Percentiles rank a stretch among this genome's conserved stretches.
phyloP scores from a whole-genome alignment of 2,329 filamentous ascomycete genomes.

The Calonectria multiphialidica region DNA sequence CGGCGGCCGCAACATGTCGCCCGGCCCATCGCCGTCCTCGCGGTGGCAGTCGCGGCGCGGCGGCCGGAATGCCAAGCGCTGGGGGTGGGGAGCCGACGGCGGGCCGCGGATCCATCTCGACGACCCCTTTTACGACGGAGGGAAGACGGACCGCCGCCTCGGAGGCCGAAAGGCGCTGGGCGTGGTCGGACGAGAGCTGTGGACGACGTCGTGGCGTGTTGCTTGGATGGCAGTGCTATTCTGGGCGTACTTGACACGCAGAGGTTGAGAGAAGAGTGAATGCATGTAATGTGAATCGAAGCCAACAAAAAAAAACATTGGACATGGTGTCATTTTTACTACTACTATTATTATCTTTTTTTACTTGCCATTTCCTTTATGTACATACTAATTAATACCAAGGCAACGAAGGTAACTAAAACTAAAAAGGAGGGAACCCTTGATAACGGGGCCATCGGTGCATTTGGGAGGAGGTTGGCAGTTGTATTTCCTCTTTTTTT shows the following conservation, averaged over 20 bases:
- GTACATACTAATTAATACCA: slow-evolving; percentile 19
- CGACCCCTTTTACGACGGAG: slow-evolving; percentile 59
- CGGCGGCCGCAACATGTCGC: slow-evolving; percentile 35
- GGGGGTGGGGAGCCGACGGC: slow-evolving; percentile 59
- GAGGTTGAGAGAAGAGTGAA: slow-evolving; percentile 59
- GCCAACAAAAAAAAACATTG: neutral
- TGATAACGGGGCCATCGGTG: neutral
- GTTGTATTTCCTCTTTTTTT: neutral
- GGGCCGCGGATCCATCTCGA: slow-evolving; percentile 68
- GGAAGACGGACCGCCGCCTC: slow-evolving; percentile 36
- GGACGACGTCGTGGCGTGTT: slow-evolving; percentile 71
- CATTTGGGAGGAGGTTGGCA: neutral
- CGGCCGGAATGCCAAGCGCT: slow-evolving; percentile 44
- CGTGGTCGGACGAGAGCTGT: slow-evolving; percentile 70
- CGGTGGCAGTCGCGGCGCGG: slow-evolving; percentile 44
- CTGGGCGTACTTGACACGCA: slow-evolving; percentile 76
- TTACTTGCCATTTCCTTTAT: neutral
- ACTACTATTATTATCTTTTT: neutral
- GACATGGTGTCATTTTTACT: neutral
- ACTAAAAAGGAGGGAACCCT: slow-evolving; percentile 6
- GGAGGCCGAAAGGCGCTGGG: slow-evolving; percentile 51
- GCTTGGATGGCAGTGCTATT: slow-evolving; percentile 71
- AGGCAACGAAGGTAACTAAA: slow-evolving; percentile 1
- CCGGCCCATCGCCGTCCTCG: slow-evolving; percentile 28
- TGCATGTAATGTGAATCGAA: slow-evolving; percentile 13